Conservation (phyloP, 768 basidiomycete genomes). For the Fomitopsis serialis region DNA sequence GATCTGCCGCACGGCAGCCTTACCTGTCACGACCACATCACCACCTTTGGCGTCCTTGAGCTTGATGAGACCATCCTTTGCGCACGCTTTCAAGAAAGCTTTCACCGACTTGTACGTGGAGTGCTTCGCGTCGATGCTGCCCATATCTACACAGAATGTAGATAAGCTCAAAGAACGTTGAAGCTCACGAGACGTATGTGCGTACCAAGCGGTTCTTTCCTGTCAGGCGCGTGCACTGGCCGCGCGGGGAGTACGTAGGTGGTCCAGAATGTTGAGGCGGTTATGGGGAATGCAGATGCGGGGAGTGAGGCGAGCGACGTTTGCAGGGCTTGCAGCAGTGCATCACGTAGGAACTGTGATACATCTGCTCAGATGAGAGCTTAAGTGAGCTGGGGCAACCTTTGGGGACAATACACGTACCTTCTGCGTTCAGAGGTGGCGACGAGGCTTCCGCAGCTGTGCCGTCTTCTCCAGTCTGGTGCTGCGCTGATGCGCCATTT, state of each 20-base stretch:
- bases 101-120: conserved; percentile 78
- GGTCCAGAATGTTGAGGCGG: conserved; percentile 72
- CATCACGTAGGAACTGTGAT: conserved; percentile 47
- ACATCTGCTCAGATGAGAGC: conserved; percentile 36
- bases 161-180: no score
- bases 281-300: conserved; percentile 61
- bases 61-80: conserved; percentile 69
- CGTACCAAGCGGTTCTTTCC: conserved; percentile 14
- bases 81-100: conserved; percentile 71
- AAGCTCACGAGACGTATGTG: conserved; percentile 10
- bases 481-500: conserved; percentile 6
- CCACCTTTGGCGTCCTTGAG: conserved; percentile 53
- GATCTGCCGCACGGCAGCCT: neutral
- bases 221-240: conserved; percentile 51
- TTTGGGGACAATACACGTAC: conserved; percentile 8
- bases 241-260: conserved; percentile 73
- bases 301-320: conserved; percentile 43
- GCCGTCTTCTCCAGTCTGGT: neutral
- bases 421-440: conserved; percentile 20
- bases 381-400: no score
- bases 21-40: conserved; percentile 40
- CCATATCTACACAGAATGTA: no score
- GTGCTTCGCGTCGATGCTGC: conserved; percentile 64
- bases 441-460: neutral
- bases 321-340: conserved; percentile 63